A percentile compares a stretch with the other conserved stretches of the same genome.
These are phyloP conservation scores for Carex littledalei DNA, from an alignment of 176 grass and related monocot species.

Conservation along the genomic window DNA sequence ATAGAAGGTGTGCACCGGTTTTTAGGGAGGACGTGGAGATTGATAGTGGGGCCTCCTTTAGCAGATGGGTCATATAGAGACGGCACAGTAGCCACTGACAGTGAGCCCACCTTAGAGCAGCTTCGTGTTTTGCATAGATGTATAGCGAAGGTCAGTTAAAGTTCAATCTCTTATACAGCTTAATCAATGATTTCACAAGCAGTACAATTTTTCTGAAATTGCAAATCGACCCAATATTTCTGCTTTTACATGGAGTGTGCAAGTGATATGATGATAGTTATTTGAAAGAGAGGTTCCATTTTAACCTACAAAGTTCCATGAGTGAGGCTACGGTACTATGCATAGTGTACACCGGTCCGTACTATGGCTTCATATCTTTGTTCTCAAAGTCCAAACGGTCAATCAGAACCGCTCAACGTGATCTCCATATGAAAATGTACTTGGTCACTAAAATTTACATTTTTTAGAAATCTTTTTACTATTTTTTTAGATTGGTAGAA, in stretches of 20 bases:
- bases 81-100: conserved; percentile 44
- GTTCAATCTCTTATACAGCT: not conserved
- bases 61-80: conserved; percentile 66
- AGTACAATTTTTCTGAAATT: not conserved
- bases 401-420: no score
- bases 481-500: no score
- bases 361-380: no score
- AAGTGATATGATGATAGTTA: not conserved
- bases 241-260: not conserved
- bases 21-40: conserved; percentile 91
- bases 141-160: conserved; percentile 57
- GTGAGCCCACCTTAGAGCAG: conserved; percentile 67
- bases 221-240: not conserved
- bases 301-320: no score
- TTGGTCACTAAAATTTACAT: no score
- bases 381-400: no score
- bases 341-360: no score
- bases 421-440: no score
- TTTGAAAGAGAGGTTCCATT: not conserved
- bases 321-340: no score
- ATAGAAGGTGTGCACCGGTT: conserved; percentile 96
- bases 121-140: conserved; percentile 84
- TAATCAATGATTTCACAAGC: not conserved
- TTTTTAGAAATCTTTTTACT: no score
- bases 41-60: conserved; percentile 65